phyloP scores from a whole-genome alignment of 2,329 filamentous ascomycete genomes.

The Akanthomyces uredinophilus region DNA sequence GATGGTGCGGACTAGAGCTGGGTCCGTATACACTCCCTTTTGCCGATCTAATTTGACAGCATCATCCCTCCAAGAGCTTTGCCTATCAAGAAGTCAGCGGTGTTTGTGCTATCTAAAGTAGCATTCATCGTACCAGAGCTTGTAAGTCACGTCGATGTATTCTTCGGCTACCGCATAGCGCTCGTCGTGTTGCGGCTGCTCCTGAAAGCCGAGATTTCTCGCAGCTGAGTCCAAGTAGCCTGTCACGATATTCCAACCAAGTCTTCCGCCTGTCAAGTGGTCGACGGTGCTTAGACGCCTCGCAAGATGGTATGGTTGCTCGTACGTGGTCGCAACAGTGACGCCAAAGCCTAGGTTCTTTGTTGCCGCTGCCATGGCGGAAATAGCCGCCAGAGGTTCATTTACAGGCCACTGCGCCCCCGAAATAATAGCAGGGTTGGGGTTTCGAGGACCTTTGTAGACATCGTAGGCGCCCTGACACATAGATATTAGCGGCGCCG shows the following conservation, averaged over 20 bases:
- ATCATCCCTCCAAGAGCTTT: slow-evolving; percentile 53
- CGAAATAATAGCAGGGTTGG: slow-evolving; percentile 52
- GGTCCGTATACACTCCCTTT: slow-evolving; percentile 42
- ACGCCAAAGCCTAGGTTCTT: slow-evolving; percentile 64
- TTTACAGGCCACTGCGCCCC: slow-evolving; percentile 70
- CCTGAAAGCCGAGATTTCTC: slow-evolving; percentile 52
- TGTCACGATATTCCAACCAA: slow-evolving; percentile 53
- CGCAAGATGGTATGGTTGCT: slow-evolving; percentile 63
- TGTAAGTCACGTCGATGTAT: slow-evolving; percentile 54
- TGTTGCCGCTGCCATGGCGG: slow-evolving; percentile 64
- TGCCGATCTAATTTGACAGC: slow-evolving; percentile 52
- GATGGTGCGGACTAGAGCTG: slow-evolving; percentile 52
- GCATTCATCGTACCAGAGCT: slow-evolving; percentile 48
- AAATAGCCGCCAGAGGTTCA: slow-evolving; percentile 55
- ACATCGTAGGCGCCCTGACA: slow-evolving; percentile 59
- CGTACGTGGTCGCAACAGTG: slow-evolving; percentile 63
- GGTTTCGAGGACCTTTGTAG: slow-evolving; percentile 51
- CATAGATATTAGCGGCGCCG: neutral
- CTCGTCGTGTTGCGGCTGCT: slow-evolving; percentile 46
- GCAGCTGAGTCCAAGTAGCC: slow-evolving; percentile 64
- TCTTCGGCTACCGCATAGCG: slow-evolving; percentile 57
- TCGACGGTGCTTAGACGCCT: slow-evolving; percentile 61
- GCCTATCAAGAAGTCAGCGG: slow-evolving; percentile 20
- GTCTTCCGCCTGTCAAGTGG: slow-evolving; percentile 58
- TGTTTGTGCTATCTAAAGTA: neutral